Conservation (phyloP, 2,329 filamentous ascomycete species). For the Botrytis hyacinthi region DNA sequence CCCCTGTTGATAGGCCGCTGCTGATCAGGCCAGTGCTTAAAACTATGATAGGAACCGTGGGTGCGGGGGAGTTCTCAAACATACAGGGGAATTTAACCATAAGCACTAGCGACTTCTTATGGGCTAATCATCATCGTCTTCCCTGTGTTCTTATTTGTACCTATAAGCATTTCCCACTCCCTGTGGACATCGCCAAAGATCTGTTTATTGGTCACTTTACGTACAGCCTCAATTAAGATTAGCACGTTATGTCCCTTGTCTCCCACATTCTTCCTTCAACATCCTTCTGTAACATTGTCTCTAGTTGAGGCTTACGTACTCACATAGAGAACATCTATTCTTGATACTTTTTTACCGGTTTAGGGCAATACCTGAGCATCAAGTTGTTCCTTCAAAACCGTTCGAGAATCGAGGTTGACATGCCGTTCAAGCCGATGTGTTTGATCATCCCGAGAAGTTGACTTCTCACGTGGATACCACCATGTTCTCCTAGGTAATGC, state of each 20-base stretch:
- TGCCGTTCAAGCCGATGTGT: neutral
- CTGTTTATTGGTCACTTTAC: neutral
- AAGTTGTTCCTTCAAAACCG: neutral
- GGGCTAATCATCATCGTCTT: neutral
- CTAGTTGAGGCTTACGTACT: neutral
- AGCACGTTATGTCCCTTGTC: neutral
- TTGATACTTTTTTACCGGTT: neutral
- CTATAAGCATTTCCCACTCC: neutral
- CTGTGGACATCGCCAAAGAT: neutral
- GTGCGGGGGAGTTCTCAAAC: neutral
- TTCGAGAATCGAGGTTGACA: slow-evolving; percentile 15
- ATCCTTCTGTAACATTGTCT: slow-evolving; percentile 19
- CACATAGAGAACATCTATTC: neutral
- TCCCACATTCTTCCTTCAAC: slow-evolving; percentile 13
- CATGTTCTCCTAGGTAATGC: neutral
- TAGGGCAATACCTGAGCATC: neutral
- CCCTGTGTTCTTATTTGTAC: neutral
- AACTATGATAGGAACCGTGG: neutral
- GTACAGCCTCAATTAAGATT: slow-evolving; percentile 9
- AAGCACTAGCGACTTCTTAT: neutral
- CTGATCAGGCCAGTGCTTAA: neutral
- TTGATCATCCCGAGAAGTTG: slow-evolving; percentile 8
- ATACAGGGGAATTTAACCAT: neutral
- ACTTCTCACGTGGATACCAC: slow-evolving; percentile 8
- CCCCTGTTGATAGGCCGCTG: neutral